Conservation (phyloP, 1,284 basidiomycete genomes). For the Lentinus polychrous region DNA sequence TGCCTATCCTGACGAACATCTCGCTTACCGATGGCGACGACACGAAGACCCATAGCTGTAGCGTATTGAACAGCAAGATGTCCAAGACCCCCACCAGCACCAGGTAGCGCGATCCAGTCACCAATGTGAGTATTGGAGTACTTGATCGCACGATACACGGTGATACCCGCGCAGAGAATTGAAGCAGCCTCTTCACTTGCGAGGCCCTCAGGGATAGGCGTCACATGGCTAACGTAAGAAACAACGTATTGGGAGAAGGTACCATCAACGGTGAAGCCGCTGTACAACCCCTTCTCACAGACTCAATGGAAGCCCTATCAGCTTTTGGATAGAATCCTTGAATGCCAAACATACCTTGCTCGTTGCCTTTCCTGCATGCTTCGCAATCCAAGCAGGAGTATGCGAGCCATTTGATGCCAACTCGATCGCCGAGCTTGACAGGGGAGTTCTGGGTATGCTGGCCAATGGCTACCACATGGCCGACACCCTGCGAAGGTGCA, state of each 20-base stretch:
- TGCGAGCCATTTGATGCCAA: constrained; percentile 79
- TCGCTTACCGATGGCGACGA: constrained; percentile 71
- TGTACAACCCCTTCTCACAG: constrained; percentile 55
- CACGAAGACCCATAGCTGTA: constrained; percentile 65
- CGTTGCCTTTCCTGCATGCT: constrained; percentile 64
- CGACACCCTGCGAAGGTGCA: constrained; percentile 45
- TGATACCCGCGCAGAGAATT: constrained; percentile 79
- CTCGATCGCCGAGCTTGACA: constrained; percentile 70
- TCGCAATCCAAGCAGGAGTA: constrained; percentile 57
- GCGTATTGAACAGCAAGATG: constrained; percentile 79
- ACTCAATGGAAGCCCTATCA: constrained; percentile 28
- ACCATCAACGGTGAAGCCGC: constrained; percentile 76
- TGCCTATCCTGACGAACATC: constrained; percentile 7
- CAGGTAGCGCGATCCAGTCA: constrained; percentile 77
- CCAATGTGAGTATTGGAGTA: constrained; percentile 65
- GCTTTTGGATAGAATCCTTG: constrained; percentile 11
- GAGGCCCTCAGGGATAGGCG: constrained; percentile 66
- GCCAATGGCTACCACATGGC: constrained; percentile 73
- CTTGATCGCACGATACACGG: constrained; percentile 82
- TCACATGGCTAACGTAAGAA: constrained; percentile 39
- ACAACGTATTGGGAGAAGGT: constrained; percentile 79
- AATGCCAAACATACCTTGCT: constrained; percentile 47
- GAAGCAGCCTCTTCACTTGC: constrained; percentile 70
- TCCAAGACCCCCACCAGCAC: constrained; percentile 71
- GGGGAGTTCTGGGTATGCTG: constrained; percentile 53